Percentiles rank a stretch among this genome's conserved stretches.
Conservation (phyloP, 805 yeast genomes). For the Ogataea angusta region DNA sequence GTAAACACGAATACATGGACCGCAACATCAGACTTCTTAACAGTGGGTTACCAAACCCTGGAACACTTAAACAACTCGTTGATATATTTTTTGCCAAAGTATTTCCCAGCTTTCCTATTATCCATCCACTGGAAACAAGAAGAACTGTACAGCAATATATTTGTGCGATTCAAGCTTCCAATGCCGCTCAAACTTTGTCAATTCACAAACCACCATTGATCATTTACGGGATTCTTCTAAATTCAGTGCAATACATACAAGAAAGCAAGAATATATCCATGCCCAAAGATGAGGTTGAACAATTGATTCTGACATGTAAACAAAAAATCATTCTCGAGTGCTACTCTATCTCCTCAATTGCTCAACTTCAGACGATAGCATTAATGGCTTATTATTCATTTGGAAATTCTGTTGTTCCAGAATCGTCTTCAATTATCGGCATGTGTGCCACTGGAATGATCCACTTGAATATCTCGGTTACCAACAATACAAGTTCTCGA, state of each 20-base stretch:
- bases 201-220: conserved; percentile 12
- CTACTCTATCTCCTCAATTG: conserved; percentile 21
- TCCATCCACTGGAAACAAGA: neutral
- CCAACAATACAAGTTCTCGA: neutral
- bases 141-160: neutral
- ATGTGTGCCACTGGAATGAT: conserved; percentile 25
- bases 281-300: conserved; percentile 2
- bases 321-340: conserved; percentile 21
- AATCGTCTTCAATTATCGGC: conserved; percentile 27
- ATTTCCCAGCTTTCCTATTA: neutral
- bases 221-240: conserved; percentile 19
- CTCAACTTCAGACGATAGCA: conserved; percentile 25
- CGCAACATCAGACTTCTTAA: neutral
- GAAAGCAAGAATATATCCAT: neutral
- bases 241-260: conserved; percentile 15
- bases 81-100: neutral
- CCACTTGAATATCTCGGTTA: conserved; percentile 19
- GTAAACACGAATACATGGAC: neutral
- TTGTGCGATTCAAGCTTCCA: neutral
- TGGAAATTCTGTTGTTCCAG: conserved; percentile 24
- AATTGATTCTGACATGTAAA: conserved; percentile 15
- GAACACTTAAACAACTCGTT: neutral
- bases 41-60: neutral
- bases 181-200: neutral
- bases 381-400: conserved; percentile 24